Conservation (phyloP, 2,329 filamentous ascomycete species). For the Aspergillus brasiliensis region DNA sequence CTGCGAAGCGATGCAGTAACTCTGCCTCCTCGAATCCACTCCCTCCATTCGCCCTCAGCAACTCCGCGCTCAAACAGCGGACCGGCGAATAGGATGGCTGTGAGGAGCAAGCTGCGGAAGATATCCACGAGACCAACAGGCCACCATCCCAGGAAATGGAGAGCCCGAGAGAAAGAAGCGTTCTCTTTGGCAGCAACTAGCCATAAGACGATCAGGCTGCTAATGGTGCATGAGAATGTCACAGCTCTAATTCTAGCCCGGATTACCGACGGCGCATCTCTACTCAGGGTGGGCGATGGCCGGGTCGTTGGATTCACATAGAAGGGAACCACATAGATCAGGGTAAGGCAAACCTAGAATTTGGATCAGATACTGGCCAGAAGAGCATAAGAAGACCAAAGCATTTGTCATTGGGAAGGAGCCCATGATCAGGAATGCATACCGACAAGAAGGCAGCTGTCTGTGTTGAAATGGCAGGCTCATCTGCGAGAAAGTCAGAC, state of each 20-base stretch:
- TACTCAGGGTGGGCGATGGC: slow-evolving; percentile 74
- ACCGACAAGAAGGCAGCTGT: slow-evolving; percentile 44
- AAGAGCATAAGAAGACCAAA: neutral
- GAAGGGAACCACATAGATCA: slow-evolving; percentile 87
- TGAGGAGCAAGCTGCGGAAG: slow-evolving; percentile 66
- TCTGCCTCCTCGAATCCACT: slow-evolving; percentile 61
- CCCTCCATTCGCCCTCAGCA: slow-evolving; percentile 69
- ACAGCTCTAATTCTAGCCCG: slow-evolving; percentile 81
- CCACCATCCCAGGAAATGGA: slow-evolving; percentile 79
- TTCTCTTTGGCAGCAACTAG: slow-evolving; percentile 62
- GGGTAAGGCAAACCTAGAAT: slow-evolving; percentile 72
- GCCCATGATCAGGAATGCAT: slow-evolving; percentile 24
- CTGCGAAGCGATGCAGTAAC: slow-evolving; percentile 65
- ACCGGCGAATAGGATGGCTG: slow-evolving; percentile 76
- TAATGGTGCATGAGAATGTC: slow-evolving; percentile 70
- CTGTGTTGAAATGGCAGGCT: slow-evolving; percentile 40
- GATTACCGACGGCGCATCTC: slow-evolving; percentile 89
- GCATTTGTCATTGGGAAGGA: neutral
- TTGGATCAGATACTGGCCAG: slow-evolving; percentile 5
- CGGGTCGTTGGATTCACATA: slow-evolving; percentile 80
- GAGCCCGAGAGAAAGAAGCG: slow-evolving; percentile 54
- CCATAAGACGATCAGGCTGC: slow-evolving; percentile 66
- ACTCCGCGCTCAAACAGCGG: slow-evolving; percentile 80
- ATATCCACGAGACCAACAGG: slow-evolving; percentile 70
- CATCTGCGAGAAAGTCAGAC: slow-evolving; percentile 29